These are phyloP conservation scores for Polyporus tsugae DNA, from an alignment of 1,284 basidiomycete species.

Conservation along the genomic window DNA sequence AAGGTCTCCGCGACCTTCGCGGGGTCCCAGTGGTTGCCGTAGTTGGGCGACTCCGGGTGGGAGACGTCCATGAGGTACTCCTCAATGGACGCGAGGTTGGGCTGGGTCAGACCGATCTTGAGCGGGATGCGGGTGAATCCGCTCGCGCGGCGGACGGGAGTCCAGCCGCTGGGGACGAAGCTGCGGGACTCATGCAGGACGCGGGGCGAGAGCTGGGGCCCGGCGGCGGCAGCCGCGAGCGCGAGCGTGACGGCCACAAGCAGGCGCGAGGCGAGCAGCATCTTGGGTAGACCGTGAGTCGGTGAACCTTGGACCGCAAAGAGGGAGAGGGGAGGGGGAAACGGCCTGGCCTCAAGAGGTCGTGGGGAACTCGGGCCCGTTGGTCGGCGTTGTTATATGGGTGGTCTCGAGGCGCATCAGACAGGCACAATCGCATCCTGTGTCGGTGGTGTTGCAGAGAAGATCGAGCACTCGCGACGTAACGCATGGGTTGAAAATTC, in stretches of 20 bases:
- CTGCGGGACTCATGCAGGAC: constrained; percentile 52
- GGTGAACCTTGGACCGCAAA: background rate
- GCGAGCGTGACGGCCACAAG: constrained; percentile 26
- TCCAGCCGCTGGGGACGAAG: constrained; percentile 47
- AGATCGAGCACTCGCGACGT: background rate
- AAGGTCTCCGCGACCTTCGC: constrained; percentile 50
- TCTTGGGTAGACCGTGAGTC: constrained; percentile 15
- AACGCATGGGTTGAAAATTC: background rate
- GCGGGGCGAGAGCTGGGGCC: constrained; percentile 37
- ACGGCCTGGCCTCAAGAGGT: constrained; percentile 6
- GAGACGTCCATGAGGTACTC: constrained; percentile 54
- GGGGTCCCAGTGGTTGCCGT: constrained; percentile 53
- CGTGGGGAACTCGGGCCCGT: background rate
- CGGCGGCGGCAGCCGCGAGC: constrained; percentile 16
- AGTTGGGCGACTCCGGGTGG: constrained; percentile 51
- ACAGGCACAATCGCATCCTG: constrained; percentile 10
- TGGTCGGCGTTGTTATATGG: constrained; percentile 3
- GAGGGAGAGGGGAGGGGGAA: background rate
- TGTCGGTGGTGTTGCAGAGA: constrained; percentile 1
- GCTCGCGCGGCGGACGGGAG: constrained; percentile 42
- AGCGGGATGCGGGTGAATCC: constrained; percentile 47
- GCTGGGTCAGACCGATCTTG: constrained; percentile 55
- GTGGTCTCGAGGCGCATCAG: background rate
- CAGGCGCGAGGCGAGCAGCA: constrained; percentile 27
- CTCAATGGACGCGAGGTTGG: constrained; percentile 52